Evolutionary conservation across 139 green algal genomes (phyloP).

Genomic region (Microglena sp.): DNA sequence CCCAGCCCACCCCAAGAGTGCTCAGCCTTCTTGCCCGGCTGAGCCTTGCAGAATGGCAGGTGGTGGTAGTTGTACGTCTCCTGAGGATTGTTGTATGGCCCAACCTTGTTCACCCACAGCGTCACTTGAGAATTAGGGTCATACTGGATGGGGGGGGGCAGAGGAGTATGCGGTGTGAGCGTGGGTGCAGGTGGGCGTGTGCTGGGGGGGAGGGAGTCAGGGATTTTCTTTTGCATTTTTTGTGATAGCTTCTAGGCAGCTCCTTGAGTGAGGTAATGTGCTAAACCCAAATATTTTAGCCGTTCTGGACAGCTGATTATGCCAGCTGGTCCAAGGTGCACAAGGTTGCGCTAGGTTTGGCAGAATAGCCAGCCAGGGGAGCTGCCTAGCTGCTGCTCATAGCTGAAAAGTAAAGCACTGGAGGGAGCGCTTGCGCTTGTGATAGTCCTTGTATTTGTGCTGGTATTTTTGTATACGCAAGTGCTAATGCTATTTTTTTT

Average conservation of each 20-base stretch:
- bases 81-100: constrained; percentile 92
- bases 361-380: no score
- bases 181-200: no score
- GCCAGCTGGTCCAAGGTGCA: no score
- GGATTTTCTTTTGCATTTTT: not conserved
- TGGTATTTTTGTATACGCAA: no score
- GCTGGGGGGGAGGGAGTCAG: not conserved
- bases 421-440: no score
- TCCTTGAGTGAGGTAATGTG: not conserved
- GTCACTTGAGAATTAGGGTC: constrained; percentile 19
- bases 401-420: no score
- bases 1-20: constrained; percentile 91
- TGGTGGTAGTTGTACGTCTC: constrained; percentile 98
- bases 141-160: constrained; percentile 26
- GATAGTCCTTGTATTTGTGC: no score
- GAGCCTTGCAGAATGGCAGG: constrained; percentile 84
- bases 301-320: not conserved
- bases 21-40: constrained; percentile 31
- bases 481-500: no score
- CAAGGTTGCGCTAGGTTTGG: no score
- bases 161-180: no score
- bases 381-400: no score
- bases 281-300: not conserved
- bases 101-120: constrained; percentile 92
- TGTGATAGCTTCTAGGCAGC: not conserved